phyloP scores from a whole-genome alignment of 345 rosid species.

The Chamaenerion angustifolium region DNA sequence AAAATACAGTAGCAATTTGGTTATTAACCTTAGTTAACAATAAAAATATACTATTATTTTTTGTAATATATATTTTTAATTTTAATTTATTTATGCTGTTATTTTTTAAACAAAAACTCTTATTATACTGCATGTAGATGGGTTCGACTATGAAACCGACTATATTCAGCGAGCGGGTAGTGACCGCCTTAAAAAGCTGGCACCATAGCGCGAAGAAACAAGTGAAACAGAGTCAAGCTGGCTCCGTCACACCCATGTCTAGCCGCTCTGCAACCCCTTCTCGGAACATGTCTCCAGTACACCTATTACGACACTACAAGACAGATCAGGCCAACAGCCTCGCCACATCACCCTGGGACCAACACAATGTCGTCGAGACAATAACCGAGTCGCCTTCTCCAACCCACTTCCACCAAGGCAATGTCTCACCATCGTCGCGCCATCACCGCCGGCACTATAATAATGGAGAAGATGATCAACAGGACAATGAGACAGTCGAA shows the following conservation, averaged over 20 bases:
- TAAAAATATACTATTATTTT: too few species aligned
- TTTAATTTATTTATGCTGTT: too few species aligned
- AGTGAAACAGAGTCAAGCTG: conserved; percentile 35
- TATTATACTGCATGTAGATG: conserved; percentile 71
- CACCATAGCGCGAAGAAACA: conserved; percentile 62
- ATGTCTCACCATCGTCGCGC: too few species aligned
- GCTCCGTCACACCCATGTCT: conserved; percentile 38
- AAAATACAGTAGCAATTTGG: too few species aligned
- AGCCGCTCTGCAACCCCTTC: conserved; percentile 51
- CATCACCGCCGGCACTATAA: too few species aligned
- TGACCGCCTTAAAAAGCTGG: conserved; percentile 61
- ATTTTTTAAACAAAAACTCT: too few species aligned
- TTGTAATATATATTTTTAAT: too few species aligned
- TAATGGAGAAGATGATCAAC: too few species aligned
- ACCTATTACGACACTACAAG: conserved; percentile 29
- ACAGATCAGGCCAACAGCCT: conserved; percentile 20
- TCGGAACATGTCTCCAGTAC: conserved; percentile 35
- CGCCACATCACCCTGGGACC: conserved; percentile 20
- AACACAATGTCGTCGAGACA: conserved; percentile 6
- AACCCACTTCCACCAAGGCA: too few species aligned
- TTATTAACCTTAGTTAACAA: too few species aligned
- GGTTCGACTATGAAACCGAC: conserved; percentile 85
- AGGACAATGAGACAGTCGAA: too few species aligned
- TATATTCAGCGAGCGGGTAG: conserved; percentile 61
- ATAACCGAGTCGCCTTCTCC: too few species aligned